Percentiles rank a stretch among this genome's conserved stretches.
phyloP scores from a whole-genome alignment of 805 yeast genomes.

The Candida hispaniensis region DNA sequence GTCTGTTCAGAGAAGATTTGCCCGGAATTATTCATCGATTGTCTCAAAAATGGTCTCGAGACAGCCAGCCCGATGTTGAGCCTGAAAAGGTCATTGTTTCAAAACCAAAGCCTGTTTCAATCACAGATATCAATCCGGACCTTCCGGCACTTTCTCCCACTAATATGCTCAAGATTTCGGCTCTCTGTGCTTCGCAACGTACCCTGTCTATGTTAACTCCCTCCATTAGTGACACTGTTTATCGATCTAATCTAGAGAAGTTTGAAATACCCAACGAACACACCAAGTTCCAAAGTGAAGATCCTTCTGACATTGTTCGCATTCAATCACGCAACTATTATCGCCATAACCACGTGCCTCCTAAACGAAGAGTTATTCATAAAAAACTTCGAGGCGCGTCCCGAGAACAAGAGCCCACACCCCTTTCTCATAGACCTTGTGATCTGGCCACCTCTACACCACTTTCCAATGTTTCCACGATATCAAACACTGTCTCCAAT shows the following conservation, averaged over 20 bases:
- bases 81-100: conserved; percentile 21
- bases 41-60: conserved; percentile 48
- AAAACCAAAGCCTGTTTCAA: conserved; percentile 32
- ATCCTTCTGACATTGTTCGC: conserved; percentile 30
- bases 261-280: conserved; percentile 24
- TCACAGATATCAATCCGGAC: conserved; percentile 46
- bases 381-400: no score
- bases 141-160: conserved; percentile 55
- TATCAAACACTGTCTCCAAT: no score
- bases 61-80: conserved; percentile 20
- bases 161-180: conserved; percentile 53
- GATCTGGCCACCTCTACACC: no score
- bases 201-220: conserved; percentile 66
- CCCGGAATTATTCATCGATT: conserved; percentile 72
- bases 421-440: no score
- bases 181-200: conserved; percentile 64
- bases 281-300: conserved; percentile 23
- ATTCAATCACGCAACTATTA: conserved; percentile 24
- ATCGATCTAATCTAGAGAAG: conserved; percentile 40
- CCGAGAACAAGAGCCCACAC: no score
- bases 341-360: conserved; percentile 29
- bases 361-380: conserved; percentile 37
- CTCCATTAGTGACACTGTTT: conserved; percentile 45
- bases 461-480: no score
- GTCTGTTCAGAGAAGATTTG: conserved; percentile 69